Conservation (phyloP, 2,329 filamentous ascomycete species). For the Tolypocladium ovalisporum region DNA sequence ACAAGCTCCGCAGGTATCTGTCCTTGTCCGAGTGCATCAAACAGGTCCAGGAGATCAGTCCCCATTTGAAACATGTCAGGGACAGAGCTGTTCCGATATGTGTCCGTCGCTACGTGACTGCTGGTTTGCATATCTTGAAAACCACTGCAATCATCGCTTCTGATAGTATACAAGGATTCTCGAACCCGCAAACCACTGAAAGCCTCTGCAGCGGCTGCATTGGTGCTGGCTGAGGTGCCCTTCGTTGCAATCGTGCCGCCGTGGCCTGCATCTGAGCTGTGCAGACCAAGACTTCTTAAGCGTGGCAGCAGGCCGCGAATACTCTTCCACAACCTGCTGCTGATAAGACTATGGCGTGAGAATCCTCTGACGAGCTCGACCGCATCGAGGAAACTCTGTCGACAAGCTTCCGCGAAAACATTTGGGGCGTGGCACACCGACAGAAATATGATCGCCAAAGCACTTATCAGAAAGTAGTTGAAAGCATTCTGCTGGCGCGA, state of each 20-base stretch:
- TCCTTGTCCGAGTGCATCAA: slow-evolving; percentile 22
- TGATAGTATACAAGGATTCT: background rate
- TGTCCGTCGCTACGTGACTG: slow-evolving; percentile 4
- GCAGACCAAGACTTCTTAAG: slow-evolving; percentile 15
- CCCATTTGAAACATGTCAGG: slow-evolving; percentile 23
- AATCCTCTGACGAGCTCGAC: slow-evolving; percentile 20
- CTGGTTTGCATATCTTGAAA: background rate
- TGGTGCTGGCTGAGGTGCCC: background rate
- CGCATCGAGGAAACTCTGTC: slow-evolving; percentile 19
- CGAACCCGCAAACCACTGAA: background rate
- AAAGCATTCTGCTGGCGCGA: slow-evolving; percentile 12
- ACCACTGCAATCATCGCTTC: background rate
- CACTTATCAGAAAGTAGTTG: slow-evolving; percentile 16
- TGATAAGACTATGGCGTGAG: slow-evolving; percentile 19
- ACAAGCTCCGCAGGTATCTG: slow-evolving; percentile 9
- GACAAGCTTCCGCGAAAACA: slow-evolving; percentile 25
- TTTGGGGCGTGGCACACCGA: slow-evolving; percentile 33
- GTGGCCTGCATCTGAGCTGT: slow-evolving; percentile 5
- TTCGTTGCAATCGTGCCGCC: background rate
- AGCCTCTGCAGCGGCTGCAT: background rate
- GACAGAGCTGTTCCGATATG: slow-evolving; percentile 3
- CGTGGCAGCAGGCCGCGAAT: slow-evolving; percentile 21
- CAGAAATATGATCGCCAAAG: slow-evolving; percentile 24
- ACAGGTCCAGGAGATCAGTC: slow-evolving; percentile 22
- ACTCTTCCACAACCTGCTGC: slow-evolving; percentile 22